Base-by-base conservation (phyloP, 164 flowering plant genomes). In the Stephania yunnanensis region DNA sequence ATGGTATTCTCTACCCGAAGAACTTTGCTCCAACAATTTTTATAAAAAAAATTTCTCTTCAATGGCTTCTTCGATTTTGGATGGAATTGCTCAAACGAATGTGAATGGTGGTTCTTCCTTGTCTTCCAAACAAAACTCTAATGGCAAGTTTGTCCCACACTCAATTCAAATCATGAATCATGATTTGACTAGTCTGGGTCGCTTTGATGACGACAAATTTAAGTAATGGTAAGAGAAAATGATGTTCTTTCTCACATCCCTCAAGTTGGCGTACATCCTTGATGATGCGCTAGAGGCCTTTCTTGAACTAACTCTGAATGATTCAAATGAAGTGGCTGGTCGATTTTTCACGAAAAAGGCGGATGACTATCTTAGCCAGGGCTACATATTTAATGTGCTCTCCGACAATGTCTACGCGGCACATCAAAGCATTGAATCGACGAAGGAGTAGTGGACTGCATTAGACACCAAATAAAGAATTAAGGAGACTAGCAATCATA, bases 191-290 rank as follows among this genome's bases (percentile, higher is more conserved):
- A 10, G 72, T 0, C 20, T 46, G 2, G 72, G 45, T 10, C 46
- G 11, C 19, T 68, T 68, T 25, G 46, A 68, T 31, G 70, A 13
- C 10, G n/a, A 68, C 5, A 70, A 70, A 11, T 70, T 70, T 20
- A 70, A 25, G 17, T 6, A 29, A n/a, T 70, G 72, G 72, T 30
- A 70, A 31, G 55, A 70, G 72, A 70, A 70, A n/a, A 53, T 70
- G 8, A 10, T 70, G 1, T 70, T 70, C 52, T 70, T 70, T 36
- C 25, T 70, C 7, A 46, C 30, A 7, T 20, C 72, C 6, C 20
- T 46, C 4, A 44, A 70, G 20, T 46, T 68, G 17, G 13, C 70
- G 6, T 68, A 68, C 46, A 25, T 31, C 1, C 36, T 68, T 2
- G 46, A 17, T 20, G 55, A 44, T 20, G 22, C 19, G n/a, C 10